phyloP scores from a whole-genome alignment of 208 protist species.

The Wallacemonas sp. region DNA sequence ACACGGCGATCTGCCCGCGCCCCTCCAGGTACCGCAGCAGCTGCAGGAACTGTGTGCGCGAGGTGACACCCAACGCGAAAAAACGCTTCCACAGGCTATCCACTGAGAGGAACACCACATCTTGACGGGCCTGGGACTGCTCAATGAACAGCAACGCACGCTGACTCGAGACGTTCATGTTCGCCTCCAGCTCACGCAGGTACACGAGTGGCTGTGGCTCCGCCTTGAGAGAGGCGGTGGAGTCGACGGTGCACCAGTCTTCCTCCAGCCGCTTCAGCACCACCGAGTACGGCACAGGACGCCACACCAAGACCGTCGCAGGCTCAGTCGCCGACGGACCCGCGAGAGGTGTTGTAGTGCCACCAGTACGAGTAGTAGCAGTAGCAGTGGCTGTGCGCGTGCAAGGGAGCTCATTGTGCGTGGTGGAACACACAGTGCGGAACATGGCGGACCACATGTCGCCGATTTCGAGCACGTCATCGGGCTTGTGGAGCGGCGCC shows the following conservation, averaged over 20 bases:
- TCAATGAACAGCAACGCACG: constrained; percentile 6
- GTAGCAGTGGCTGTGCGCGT: not conserved
- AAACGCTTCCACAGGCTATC: constrained; percentile 10
- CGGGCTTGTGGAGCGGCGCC: constrained; percentile 16
- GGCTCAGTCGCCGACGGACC: not conserved
- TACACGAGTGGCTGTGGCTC: constrained; percentile 4
- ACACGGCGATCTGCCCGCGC: not conserved
- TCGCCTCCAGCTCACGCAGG: not conserved
- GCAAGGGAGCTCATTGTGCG: not conserved
- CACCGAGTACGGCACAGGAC: constrained; percentile 4
- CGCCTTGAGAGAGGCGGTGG: not conserved
- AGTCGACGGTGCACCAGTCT: constrained; percentile 6
- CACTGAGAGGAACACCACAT: constrained; percentile 10
- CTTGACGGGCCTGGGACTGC: constrained; percentile 10
- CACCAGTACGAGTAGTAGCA: not conserved
- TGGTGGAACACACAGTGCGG: constrained; percentile 7
- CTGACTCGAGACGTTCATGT: constrained; percentile 11
- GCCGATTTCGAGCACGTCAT: constrained; percentile 16
- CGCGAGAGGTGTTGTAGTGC: not conserved
- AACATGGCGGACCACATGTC: constrained; percentile 33
- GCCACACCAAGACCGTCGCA: constrained; percentile 2
- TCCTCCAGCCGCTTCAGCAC: constrained; percentile 2
- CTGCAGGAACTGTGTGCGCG: constrained; percentile 3
- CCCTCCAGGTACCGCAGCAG: constrained; percentile 10
- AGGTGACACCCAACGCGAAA: constrained; percentile 7